Conservation (phyloP, 768 basidiomycete species). For the Artomyces pyxidatus region DNA sequence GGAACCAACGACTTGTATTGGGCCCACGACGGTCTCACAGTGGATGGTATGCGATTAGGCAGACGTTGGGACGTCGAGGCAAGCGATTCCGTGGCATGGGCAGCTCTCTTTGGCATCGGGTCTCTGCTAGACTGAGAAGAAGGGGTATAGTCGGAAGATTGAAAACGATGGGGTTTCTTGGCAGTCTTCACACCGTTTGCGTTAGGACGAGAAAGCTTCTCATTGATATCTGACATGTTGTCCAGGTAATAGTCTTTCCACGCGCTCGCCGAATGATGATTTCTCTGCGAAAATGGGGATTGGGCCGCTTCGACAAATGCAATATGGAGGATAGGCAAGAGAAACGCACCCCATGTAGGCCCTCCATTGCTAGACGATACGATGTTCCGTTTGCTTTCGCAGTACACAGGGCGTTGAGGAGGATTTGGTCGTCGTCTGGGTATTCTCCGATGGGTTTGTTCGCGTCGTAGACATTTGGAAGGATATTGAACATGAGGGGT, state of each 20-base stretch:
- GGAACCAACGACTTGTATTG: conserved; percentile 55
- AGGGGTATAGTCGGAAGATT: conserved; percentile 1
- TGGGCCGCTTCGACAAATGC: not conserved
- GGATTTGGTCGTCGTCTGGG: conserved; percentile 48
- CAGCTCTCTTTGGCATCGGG: not conserved
- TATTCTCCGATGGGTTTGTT: conserved; percentile 43
- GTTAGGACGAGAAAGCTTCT: conserved; percentile 15
- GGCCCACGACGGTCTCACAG: conserved; percentile 19
- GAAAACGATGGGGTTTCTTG: conserved; percentile 28
- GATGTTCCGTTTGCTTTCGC: conserved; percentile 34
- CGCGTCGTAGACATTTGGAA: conserved; percentile 21
- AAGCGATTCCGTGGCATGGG: not conserved
- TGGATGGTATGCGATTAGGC: not conserved
- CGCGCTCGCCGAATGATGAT: conserved; percentile 43
- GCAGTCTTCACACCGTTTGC: conserved; percentile 22
- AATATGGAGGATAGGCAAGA: not conserved
- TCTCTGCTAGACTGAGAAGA: not conserved
- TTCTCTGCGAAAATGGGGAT: conserved; percentile 23
- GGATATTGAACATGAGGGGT: not conserved
- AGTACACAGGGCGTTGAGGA: conserved; percentile 40
- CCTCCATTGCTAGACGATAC: conserved; percentile 58
- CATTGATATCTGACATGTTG: conserved; percentile 53
- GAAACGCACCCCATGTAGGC: conserved; percentile 51
- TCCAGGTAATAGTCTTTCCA: conserved; percentile 83
- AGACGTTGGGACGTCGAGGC: not conserved